Percentiles rank a stretch among this genome's conserved stretches.
Evolutionary conservation across 2,329 filamentous ascomycete genomes (phyloP).

Genomic region (Alternaria sp.): DNA sequence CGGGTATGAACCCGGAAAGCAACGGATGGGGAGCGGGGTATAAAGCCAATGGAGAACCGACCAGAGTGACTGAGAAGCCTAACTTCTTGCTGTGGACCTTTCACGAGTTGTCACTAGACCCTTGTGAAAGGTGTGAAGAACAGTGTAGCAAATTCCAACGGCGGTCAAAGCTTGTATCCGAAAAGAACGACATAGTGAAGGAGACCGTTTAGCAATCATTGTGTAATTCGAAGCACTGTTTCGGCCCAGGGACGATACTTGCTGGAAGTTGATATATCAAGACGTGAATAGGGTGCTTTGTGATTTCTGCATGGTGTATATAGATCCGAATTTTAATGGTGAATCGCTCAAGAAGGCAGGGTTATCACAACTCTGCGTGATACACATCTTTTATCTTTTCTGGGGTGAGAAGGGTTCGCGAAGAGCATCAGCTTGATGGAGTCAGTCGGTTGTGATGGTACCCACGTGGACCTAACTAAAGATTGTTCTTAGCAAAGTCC

Average conservation of each 20-base stretch:
- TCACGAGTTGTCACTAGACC: neutral
- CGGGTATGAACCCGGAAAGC: neutral
- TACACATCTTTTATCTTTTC: neutral
- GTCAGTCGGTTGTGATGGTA: neutral
- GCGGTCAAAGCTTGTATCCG: neutral
- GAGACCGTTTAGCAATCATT: neutral
- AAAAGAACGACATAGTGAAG: neutral
- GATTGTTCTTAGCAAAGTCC: neutral
- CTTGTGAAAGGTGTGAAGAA: neutral
- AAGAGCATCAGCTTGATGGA: neutral
- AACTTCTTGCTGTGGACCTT: neutral
- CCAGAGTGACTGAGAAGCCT: neutral
- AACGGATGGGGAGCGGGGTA: neutral
- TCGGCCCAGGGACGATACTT: neutral
- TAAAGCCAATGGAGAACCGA: neutral
- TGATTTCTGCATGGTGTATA: neutral
- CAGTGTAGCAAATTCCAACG: neutral
- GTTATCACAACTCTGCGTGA: neutral
- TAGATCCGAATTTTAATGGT: neutral
- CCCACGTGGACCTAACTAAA: neutral
- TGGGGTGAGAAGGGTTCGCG: neutral
- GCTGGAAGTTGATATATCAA: neutral
- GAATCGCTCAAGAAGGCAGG: neutral
- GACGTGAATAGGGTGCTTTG: neutral
- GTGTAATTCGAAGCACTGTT: neutral